Percentiles rank a stretch among this genome's conserved stretches.
Conservation (phyloP, 805 yeast genomes). For the Candida maesae region DNA sequence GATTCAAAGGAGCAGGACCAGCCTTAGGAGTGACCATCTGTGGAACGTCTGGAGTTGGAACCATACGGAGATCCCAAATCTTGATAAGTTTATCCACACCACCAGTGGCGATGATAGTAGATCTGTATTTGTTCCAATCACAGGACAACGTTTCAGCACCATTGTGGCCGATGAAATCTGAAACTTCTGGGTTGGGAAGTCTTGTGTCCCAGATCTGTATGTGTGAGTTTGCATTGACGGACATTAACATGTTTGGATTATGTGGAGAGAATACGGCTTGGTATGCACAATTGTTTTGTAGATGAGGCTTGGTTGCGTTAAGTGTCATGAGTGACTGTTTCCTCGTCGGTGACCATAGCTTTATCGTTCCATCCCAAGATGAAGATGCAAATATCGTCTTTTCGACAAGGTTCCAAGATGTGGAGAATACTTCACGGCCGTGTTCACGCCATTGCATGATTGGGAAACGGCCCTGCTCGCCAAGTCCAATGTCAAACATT, state of each 20-base stretch:
- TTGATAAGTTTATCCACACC: slow-evolving; percentile 87
- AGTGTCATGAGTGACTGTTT: slow-evolving; percentile 55
- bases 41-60: slow-evolving; percentile 36
- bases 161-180: slow-evolving; percentile 66
- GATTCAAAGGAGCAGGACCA: slow-evolving; percentile 70
- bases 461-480: slow-evolving; percentile 49
- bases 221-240: slow-evolving; percentile 71
- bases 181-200: slow-evolving; percentile 51
- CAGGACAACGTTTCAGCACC: slow-evolving; percentile 78
- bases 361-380: slow-evolving; percentile 91
- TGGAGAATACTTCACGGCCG: slow-evolving; percentile 65
- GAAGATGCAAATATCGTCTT: slow-evolving; percentile 68
- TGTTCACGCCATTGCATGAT: slow-evolving; percentile 77
- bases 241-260: slow-evolving; percentile 62
- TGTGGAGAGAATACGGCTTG: slow-evolving; percentile 83
- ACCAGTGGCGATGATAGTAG: slow-evolving; percentile 76
- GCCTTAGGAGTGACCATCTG: slow-evolving; percentile 33
- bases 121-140: slow-evolving; percentile 89
- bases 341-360: slow-evolving; percentile 70
- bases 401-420: slow-evolving; percentile 70
- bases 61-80: slow-evolving; percentile 85
- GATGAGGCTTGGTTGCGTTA: slow-evolving; percentile 30
- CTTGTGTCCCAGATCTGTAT: slow-evolving; percentile 82
- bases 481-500: slow-evolving; percentile 68
- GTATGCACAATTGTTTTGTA: slow-evolving; percentile 60